Conservation (phyloP, 2,329 filamentous ascomycete genomes). For the Botryotinia globosa region DNA sequence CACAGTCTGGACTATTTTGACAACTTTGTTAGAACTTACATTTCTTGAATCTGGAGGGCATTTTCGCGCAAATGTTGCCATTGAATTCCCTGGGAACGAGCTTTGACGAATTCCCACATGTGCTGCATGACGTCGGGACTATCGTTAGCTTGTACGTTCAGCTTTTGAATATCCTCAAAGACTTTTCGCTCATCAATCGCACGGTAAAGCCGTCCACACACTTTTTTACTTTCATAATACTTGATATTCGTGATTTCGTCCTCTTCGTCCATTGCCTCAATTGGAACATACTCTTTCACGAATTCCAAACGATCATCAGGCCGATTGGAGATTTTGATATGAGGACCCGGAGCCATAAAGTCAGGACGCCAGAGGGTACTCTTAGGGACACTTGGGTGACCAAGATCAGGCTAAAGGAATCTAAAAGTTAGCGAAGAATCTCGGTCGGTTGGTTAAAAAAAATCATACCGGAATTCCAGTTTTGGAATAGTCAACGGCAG, state of each 20-base stretch:
- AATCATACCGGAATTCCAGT: constrained; percentile 58
- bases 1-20: not conserved
- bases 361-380: constrained; percentile 45
- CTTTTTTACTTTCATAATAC: constrained; percentile 67
- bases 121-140: constrained; percentile 30
- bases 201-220: constrained; percentile 69
- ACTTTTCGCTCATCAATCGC: constrained; percentile 70
- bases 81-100: constrained; percentile 37
- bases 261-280: constrained; percentile 44
- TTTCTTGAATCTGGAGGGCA: constrained; percentile 43
- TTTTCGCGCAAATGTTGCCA: constrained; percentile 42
- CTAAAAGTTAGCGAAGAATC: not conserved
- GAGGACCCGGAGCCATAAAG: constrained; percentile 51
- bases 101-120: constrained; percentile 44
- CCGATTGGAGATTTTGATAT: constrained; percentile 43
- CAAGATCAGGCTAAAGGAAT: constrained; percentile 31
- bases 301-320: constrained; percentile 26
- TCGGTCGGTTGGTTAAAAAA: no score
- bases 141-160: not conserved
- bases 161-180: constrained; percentile 40
- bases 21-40: constrained; percentile 41
- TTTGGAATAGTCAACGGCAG: constrained; percentile 73
- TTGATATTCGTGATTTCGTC: constrained; percentile 47
- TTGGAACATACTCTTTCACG: constrained; percentile 7
- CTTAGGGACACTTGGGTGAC: constrained; percentile 24